Evolutionary conservation across 2,329 filamentous ascomycete genomes (phyloP), one percentile per base, ranked within the genome.

Genomic region (Hirsutella thompsonii): DNA sequence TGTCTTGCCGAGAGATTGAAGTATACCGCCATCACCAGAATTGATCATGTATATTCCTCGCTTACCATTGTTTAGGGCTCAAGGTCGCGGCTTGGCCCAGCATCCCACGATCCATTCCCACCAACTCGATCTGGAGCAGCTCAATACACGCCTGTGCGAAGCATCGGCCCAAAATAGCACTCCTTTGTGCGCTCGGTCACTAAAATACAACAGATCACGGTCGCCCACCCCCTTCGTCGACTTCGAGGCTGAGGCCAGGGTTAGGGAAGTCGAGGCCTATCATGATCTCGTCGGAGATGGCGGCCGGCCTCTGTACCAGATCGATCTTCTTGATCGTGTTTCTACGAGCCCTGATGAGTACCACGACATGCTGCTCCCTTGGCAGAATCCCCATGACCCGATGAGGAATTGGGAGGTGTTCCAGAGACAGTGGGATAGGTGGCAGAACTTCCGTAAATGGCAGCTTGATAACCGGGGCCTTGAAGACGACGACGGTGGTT

Each of bases 381-480:
- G 32, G 32, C 6, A 16, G 3, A 16, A 33, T n/a, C 23, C 6
- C 6, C 32, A 4, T 33, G 6, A 33, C 8, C 3, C 16, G 32
- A 33, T 18, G 5, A 6, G 3, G 32, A 18, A 20, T 5, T 35
- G 33, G 33, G 2, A 10, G 5, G 18, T 35, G 5, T 37, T 23
- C 36, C 4, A 5, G 20, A 20, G 19, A 20, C 6, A 9, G 14
- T 13, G 6, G 33, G 21, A 16, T 21, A 39, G 30, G 2, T 39
- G 21, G 37, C 19, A 23, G 16, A 14, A n/a, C 2, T 54, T 57
- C 35, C 8, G 28, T 34, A 46, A 45, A 13, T 56, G 23, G 29
- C 40, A 47, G 11, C 14, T 8, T n/a, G 32, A 33, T 16, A 14
- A 33, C 14, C 14, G 32, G 16, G 32, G 32, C 8, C 32, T 33